Conservation (phyloP, 139 green algal species). For the Volvox reticuliferus region DNA sequence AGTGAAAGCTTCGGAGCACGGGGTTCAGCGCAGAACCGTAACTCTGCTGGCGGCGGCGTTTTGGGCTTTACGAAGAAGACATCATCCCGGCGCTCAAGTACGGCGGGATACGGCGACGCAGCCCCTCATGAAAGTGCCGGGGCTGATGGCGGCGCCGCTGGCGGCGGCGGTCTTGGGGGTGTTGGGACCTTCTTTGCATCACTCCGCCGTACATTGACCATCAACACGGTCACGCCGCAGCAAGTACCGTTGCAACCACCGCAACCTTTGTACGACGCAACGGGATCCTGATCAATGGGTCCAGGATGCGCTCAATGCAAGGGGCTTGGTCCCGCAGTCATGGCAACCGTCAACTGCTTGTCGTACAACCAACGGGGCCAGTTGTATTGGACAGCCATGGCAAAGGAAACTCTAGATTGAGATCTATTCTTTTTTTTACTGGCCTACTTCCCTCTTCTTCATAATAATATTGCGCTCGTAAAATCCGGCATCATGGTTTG, state of each 20-base stretch:
- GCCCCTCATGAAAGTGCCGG: not conserved
- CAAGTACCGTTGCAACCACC: not conserved
- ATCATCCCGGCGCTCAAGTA: not conserved
- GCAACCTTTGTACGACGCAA: not conserved
- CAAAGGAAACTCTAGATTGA: no score
- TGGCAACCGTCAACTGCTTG: no score
- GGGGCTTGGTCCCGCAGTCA: no score
- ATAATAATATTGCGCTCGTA: no score
- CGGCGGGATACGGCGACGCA: no score
- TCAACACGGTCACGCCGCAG: not conserved
- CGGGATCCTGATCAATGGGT: no score
- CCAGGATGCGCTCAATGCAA: no score
- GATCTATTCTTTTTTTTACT: no score
- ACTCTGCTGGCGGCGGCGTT: not conserved
- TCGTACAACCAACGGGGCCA: no score
- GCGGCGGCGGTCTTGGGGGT: not conserved
- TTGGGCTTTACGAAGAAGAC: not conserved
- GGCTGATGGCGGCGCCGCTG: not conserved
- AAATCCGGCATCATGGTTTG: no score
- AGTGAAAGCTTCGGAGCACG: not conserved
- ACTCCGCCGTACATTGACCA: not conserved
- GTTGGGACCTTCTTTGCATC: not conserved
- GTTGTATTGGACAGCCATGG: no score
- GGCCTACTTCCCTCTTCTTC: no score
- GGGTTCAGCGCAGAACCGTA: not conserved